These are phyloP conservation scores for Nitzschia palea DNA, from an alignment of 108 stramenopile genomes.

Conservation along the genomic window DNA sequence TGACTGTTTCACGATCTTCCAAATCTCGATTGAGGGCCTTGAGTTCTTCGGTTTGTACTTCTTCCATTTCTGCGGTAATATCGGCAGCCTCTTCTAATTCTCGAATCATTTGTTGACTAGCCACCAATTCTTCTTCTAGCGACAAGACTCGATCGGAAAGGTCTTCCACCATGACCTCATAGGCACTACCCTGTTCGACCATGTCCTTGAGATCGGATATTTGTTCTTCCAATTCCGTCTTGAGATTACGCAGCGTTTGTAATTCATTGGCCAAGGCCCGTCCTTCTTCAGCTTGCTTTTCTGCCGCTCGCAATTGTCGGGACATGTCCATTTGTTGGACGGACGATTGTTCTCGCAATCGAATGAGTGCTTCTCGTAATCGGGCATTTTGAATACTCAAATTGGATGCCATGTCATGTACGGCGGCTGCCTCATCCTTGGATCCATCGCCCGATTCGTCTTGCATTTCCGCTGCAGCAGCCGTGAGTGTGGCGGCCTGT, in stretches of 20 bases:
- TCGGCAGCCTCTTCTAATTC: constrained; percentile 91
- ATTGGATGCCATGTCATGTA: constrained; percentile 60
- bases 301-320: constrained; percentile 50
- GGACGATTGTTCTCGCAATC: constrained; percentile 75
- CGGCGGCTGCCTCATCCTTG: constrained; percentile 31
- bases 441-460: constrained; percentile 7
- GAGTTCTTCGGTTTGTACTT: constrained; percentile 84
- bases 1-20: constrained; percentile 72
- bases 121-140: constrained; percentile 69
- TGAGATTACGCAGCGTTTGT: constrained; percentile 32
- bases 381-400: constrained; percentile 74
- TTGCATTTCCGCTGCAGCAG: constrained; percentile 5
- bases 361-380: constrained; percentile 80
- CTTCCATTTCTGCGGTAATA: constrained; percentile 89
- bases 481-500: background rate
- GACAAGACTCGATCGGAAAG: constrained; percentile 69
- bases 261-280: constrained; percentile 41
- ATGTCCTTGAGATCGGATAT: constrained; percentile 80
- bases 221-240: constrained; percentile 52
- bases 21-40: constrained; percentile 76
- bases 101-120: constrained; percentile 53
- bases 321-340: constrained; percentile 74
- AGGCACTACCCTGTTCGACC: constrained; percentile 76
- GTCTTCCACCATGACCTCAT: constrained; percentile 83
- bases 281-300: constrained; percentile 51